Base-by-base conservation (phyloP, 2,329 filamentous ascomycete species). In the Aspergillus aculeatinus region DNA sequence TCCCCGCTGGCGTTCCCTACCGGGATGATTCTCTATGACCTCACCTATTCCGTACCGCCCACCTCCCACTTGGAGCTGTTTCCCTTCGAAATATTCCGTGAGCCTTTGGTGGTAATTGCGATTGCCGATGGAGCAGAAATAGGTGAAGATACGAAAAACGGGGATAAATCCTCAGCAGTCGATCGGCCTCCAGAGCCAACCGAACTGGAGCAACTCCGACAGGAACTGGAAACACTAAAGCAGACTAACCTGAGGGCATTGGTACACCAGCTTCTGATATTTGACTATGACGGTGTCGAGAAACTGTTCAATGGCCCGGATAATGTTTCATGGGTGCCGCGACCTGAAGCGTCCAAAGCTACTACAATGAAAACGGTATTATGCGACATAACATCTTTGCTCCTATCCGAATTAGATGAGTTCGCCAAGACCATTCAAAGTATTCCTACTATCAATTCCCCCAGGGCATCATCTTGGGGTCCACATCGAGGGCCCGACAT, bases 61-160 rank as follows among this genome's bases (percentile, higher is more conserved):
- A 83, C 87, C 33, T 91, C 91, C 33, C 91, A 96, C 72, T 81
- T 91, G 48, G 85, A 91, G 21, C 79, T 96, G 47, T 89, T 89
- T 42, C 93, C 95, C 1, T 97, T 97, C 80, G 95, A 99, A 74
- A 81, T 94, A 48, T 96, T 91, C 74, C 86, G 93, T 68, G 91
- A 96, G 74, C 89, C 92, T 9, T 82, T 97, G 57, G 86, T 90
- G 55, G 83, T 98, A 27, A 85, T 99, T 63, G 94, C 91, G 3
- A 82, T 98, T 60, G 90, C 91, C 16, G 94, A 98, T 76, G 92
- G 90, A 51, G 77, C 80, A 47, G 91, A 96, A 74, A 81, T 91
- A 27, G 77, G 78, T 4, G 76, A 79, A 35, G 59, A 51, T 33
- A 52, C 63, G 7, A 61, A 58, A 23, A 56, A 64, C 16, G 56